Evolutionary conservation across 768 basidiomycete species (phyloP).

Genomic region (Agaricus sinodeliciosus): DNA sequence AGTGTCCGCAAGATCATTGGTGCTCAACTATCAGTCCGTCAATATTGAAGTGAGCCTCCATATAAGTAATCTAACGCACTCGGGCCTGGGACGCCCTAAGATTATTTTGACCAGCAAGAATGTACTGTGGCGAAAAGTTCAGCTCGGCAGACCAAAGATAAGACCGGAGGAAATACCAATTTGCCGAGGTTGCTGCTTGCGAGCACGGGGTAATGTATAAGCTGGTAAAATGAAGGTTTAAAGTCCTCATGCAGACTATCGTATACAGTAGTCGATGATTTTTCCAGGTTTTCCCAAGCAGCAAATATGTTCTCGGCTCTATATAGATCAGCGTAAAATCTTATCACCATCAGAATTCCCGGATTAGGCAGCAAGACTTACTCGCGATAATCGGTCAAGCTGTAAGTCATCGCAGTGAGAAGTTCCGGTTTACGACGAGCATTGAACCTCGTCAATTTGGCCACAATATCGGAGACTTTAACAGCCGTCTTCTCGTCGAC

Average conservation of each 20-base stretch:
- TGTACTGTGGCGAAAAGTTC: slow-evolving; percentile 23
- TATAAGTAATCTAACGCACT: slow-evolving; percentile 16
- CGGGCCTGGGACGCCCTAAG: slow-evolving; percentile 57
- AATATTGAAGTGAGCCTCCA: neutral
- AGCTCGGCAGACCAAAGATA: neutral
- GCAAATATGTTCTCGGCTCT: slow-evolving; percentile 54
- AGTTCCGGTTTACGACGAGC: slow-evolving; percentile 62
- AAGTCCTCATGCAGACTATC: slow-evolving; percentile 37
- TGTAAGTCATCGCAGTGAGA: slow-evolving; percentile 54
- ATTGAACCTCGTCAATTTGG: slow-evolving; percentile 50
- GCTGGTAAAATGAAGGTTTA: slow-evolving; percentile 62
- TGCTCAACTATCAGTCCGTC: slow-evolving; percentile 31
- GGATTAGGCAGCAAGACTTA: slow-evolving; percentile 23
- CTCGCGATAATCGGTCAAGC: slow-evolving; percentile 64
- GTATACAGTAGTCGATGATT: slow-evolving; percentile 48
- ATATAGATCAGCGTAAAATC: neutral
- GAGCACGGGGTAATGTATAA: slow-evolving; percentile 60
- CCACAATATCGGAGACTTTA: slow-evolving; percentile 45
- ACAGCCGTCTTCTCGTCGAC: slow-evolving; percentile 30
- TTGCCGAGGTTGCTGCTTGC: slow-evolving; percentile 52
- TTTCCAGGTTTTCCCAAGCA: slow-evolving; percentile 42
- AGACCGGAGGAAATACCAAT: slow-evolving; percentile 26
- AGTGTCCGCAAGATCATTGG: slow-evolving; percentile 49
- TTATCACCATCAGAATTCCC: too few species aligned
- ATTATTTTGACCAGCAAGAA: slow-evolving; percentile 55